These are phyloP conservation scores for Pyronema omphalodes DNA, from an alignment of 495 filamentous ascomycete genomes.

Conservation along the genomic window DNA sequence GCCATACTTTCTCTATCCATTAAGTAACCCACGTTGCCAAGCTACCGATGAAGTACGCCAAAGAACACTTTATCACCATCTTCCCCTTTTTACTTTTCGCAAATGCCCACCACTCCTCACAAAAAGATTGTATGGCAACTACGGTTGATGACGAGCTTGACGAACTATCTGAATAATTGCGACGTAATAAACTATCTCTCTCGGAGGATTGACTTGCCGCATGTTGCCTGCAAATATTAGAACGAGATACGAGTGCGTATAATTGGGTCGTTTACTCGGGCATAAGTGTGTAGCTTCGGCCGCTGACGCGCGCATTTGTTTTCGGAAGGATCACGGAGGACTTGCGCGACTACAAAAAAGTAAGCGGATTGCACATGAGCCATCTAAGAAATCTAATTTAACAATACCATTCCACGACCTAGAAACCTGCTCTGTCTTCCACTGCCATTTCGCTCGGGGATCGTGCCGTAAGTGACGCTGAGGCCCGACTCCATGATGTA, in stretches of 20 bases:
- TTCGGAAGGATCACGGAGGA: constrained; percentile 8
- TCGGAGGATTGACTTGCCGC: background rate
- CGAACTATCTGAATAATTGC: background rate
- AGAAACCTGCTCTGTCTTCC: background rate
- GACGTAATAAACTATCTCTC: background rate
- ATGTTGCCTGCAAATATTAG: background rate
- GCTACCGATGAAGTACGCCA: constrained; percentile 80
- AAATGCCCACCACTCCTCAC: background rate
- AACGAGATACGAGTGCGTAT: background rate
- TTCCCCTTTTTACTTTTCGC: constrained; percentile 9
- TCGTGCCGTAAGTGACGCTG: background rate
- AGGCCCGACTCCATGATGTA: background rate
- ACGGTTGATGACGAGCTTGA: background rate
- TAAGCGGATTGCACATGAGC: background rate
- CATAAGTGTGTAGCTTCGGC: background rate
- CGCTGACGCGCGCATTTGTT: background rate
- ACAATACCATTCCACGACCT: background rate
- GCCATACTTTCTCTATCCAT: background rate
- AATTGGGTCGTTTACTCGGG: background rate
- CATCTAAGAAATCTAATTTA: background rate
- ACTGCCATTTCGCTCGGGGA: background rate
- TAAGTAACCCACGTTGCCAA: constrained; percentile 62
- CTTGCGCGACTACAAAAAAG: constrained; percentile 7
- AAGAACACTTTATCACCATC: constrained; percentile 68
- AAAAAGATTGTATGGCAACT: background rate